Conservation (phyloP, 495 filamentous ascomycete genomes). For the Coniosporium apollinis region DNA sequence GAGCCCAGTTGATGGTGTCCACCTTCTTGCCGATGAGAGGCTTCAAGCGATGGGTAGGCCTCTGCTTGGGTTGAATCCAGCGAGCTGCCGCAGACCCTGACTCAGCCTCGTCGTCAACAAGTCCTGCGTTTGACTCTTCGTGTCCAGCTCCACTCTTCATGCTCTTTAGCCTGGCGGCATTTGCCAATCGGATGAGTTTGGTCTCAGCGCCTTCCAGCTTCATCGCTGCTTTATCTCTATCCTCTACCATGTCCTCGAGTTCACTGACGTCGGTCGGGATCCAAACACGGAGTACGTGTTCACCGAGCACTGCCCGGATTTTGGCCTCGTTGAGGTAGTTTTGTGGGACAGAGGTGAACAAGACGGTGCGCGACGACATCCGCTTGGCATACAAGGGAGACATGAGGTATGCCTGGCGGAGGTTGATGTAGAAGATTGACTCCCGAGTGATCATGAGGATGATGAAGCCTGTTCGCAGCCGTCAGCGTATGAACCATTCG, state of each 20-base stretch:
- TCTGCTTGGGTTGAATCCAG: slow-evolving; percentile 55
- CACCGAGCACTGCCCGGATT: slow-evolving; percentile 63
- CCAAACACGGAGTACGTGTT: slow-evolving; percentile 73
- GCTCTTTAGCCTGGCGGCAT: slow-evolving; percentile 65
- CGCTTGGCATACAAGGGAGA: slow-evolving; percentile 76
- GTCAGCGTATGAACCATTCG: too few species aligned
- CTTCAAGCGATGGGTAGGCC: slow-evolving; percentile 74
- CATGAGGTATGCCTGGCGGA: slow-evolving; percentile 86
- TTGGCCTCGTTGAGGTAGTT: slow-evolving; percentile 56
- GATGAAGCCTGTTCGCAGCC: slow-evolving; percentile 54
- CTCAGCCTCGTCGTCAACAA: slow-evolving; percentile 23
- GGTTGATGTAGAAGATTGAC: slow-evolving; percentile 84
- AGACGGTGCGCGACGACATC: slow-evolving; percentile 83
- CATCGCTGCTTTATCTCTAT: slow-evolving; percentile 68
- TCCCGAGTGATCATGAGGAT: slow-evolving; percentile 83
- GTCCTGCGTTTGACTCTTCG: slow-evolving; percentile 29
- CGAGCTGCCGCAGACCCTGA: slow-evolving; percentile 66
- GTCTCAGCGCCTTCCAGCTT: slow-evolving; percentile 83
- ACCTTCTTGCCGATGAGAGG: slow-evolving; percentile 78
- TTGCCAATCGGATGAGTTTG: slow-evolving; percentile 68
- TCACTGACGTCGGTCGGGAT: slow-evolving; percentile 63
- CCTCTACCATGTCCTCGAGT: slow-evolving; percentile 67
- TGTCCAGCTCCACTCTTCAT: slow-evolving; percentile 29
- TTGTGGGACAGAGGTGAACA: slow-evolving; percentile 73
- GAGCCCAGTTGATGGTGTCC: slow-evolving; percentile 86